Conservation (phyloP, 371 early-diverging fungal genomes). For the Mortierella sp. region DNA sequence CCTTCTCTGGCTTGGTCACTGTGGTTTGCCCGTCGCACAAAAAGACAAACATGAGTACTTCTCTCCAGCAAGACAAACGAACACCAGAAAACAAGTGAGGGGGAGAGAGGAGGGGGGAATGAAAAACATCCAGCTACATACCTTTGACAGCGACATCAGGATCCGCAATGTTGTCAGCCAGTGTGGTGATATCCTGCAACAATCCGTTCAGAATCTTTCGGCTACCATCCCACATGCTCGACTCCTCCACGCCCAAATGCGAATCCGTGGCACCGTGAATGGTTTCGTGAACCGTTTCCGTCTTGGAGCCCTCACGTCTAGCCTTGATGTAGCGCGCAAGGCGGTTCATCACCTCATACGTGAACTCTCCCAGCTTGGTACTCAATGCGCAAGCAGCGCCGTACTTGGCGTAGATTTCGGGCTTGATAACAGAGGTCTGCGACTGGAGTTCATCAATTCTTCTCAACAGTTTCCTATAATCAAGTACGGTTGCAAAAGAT, state of each 20-base stretch:
- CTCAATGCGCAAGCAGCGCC: conserved; percentile 61
- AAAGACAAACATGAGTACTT: not conserved
- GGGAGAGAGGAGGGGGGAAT: too few relatives aligned
- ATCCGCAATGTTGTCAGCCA: conserved; percentile 44
- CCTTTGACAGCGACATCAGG: conserved; percentile 61
- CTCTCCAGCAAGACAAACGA: not conserved
- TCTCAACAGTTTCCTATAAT: conserved; percentile 71
- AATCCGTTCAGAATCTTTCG: conserved; percentile 62
- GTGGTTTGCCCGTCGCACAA: conserved; percentile 1
- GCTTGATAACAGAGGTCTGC: conserved; percentile 61
- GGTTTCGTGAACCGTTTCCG: conserved; percentile 60
- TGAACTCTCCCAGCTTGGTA: conserved; percentile 58
- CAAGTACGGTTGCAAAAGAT: not conserved
- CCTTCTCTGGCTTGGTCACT: conserved; percentile 68
- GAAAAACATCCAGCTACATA: not conserved
- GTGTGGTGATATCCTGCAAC: conserved; percentile 58
- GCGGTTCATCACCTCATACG: conserved; percentile 28
- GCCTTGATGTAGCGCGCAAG: conserved; percentile 29
- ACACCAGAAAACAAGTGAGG: not conserved
- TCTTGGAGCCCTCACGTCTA: conserved; percentile 61
- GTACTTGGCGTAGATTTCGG: conserved; percentile 64
- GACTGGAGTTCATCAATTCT: conserved; percentile 72
- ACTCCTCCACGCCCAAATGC: conserved; percentile 64
- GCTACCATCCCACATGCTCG: conserved; percentile 72
- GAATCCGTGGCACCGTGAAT: conserved; percentile 63